phyloP scores from a whole-genome alignment of 169 alveolate species.

The Hepatocystis sp. region DNA sequence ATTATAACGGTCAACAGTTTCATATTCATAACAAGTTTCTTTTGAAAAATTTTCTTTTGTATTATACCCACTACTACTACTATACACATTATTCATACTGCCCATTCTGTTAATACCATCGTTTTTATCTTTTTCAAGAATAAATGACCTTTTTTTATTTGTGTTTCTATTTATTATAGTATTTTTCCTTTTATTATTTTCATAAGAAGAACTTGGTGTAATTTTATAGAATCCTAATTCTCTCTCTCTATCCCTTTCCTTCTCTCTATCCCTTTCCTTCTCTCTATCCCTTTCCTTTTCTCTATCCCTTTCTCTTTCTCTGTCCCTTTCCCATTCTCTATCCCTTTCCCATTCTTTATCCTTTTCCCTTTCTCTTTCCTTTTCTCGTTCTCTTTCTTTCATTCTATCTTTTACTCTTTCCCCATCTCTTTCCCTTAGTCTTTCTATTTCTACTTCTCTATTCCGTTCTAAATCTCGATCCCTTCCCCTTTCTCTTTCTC shows the following conservation, averaged over 20 bases:
- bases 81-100: no score
- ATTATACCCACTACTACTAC: no score
- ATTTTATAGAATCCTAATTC: no score
- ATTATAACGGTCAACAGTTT: no score
- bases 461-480: conserved; percentile 1
- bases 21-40: no score
- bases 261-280: neutral
- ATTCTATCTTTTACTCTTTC: conserved; percentile 10
- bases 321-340: conserved; percentile 2
- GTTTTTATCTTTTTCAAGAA: no score
- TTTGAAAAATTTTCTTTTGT: no score
- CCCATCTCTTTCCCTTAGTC: conserved; percentile 16
- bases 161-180: no score
- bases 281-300: conserved; percentile 12
- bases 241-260: conserved; percentile 2
- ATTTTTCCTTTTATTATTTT: conserved; percentile 5
- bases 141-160: no score
- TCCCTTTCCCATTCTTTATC: conserved; percentile 11
- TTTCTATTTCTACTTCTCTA: conserved; percentile 9
- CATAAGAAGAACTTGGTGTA: neutral
- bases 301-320: conserved; percentile 9
- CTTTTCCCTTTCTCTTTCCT: conserved; percentile 9
- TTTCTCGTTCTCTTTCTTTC: conserved; percentile 2
- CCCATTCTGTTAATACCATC: no score
- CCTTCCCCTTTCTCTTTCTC: conserved; percentile 10